Base-by-base conservation (phyloP, 208 protist species). In the Leishmania arabica region DNA sequence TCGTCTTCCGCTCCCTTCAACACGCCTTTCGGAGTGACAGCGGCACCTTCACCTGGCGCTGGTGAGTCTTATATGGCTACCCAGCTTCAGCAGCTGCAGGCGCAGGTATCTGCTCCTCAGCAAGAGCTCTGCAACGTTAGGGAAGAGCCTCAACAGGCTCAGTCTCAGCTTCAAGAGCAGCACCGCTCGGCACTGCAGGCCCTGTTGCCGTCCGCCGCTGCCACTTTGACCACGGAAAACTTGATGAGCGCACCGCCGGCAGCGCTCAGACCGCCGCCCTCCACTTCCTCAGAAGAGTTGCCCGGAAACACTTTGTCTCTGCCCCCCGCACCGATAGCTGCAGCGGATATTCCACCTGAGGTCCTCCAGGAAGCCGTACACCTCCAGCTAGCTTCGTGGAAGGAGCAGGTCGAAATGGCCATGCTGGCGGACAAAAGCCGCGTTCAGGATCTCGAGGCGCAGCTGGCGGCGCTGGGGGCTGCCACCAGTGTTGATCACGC, bases 301-400 rank as follows among this genome's bases (percentile, higher is more conserved):
- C 19, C 37, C 19, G 42, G 31, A 8, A n/a, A 53, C 42, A n/a
- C 68, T 6, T 13, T 72, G 6, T 34, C 68, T 72, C 1, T 9
- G 37, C 40, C 27, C 19, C 49, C 21, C 1, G 17, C 11, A 24
- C 71, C 58, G 6, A 40, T 45, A 7, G 34, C 49, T 75, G 73
- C 54, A 0, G 11, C 53, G 2, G 54, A 65, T 2, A 85, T 85
- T 27, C 82, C 82, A 8, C 47, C 76, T 17, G 76, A 81, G 0
- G 72, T 85, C 0, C 77, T 81, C 27, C 21, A 81, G 15, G 77
- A 49, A 7, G 87, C 88, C 31, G 82, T 93, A 21, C 86, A 84
- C 58, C 72, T 49, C 2, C 86, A 89, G 66, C 69, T 89, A 2
- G 68, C 73, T 2, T 66, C 70, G 42, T 93, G 89, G 87, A 86